Percentiles rank a stretch among this genome's conserved stretches.
Conservation (phyloP, 2,329 filamentous ascomycete genomes). For the Epichloe uncinata region DNA sequence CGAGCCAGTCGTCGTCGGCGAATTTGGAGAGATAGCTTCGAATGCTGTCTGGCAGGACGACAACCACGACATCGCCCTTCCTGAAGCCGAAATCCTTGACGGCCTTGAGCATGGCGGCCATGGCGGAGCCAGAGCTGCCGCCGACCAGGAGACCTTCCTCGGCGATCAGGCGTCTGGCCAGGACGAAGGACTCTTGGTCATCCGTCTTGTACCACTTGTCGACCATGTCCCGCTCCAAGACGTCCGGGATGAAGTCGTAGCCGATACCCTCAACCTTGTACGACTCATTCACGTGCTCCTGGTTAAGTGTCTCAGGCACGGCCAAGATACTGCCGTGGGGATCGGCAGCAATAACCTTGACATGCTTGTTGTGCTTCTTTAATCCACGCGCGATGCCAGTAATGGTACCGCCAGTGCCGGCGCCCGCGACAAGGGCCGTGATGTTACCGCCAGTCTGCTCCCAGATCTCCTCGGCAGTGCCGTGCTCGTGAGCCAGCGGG, state of each 20-base stretch:
- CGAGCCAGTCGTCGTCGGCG: conserved; percentile 96
- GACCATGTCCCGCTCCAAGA: conserved; percentile 65
- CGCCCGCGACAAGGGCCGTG: conserved; percentile 75
- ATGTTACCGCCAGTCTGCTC: conserved; percentile 73
- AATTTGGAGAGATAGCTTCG: conserved; percentile 97
- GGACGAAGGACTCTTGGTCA: conserved; percentile 79
- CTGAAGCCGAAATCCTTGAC: conserved; percentile 63
- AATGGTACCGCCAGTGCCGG: conserved; percentile 91
- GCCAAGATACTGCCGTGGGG: conserved; percentile 87
- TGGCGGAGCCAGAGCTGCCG: conserved; percentile 84
- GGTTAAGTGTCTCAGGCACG: conserved; percentile 65
- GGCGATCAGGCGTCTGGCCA: conserved; percentile 77
- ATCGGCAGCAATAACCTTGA: conserved; percentile 88
- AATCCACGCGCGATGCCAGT: conserved; percentile 77
- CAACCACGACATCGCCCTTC: conserved; percentile 79
- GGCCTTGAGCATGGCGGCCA: conserved; percentile 67
- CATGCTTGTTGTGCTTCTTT: conserved; percentile 68
- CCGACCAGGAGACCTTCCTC: conserved; percentile 92
- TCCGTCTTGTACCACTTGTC: conserved; percentile 99
- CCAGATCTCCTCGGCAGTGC: conserved; percentile 96
- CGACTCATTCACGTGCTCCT: conserved; percentile 63
- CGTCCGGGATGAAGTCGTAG: conserved; percentile 95
- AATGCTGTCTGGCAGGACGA: conserved; percentile 89
- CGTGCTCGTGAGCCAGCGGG: conserved; percentile 82
- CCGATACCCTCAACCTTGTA: conserved; percentile 99